Percentiles rank a stretch among this genome's conserved stretches.
Evolutionary conservation across 2,329 filamentous ascomycete species (phyloP).

Genomic region (Talaromyces albobiverticillius): DNA sequence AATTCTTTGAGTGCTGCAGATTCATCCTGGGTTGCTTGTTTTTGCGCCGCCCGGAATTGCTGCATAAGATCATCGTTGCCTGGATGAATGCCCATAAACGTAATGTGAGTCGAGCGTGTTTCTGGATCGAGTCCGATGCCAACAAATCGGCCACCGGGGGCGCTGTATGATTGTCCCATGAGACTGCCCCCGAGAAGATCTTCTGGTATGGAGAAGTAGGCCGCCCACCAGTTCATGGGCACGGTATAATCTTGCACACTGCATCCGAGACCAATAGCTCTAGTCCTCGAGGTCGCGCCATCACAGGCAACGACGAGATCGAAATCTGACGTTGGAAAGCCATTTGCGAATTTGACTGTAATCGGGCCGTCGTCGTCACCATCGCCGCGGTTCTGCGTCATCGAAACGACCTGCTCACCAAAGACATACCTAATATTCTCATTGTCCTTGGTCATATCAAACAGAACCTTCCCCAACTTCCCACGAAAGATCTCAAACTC

Average conservation of each 20-base stretch:
- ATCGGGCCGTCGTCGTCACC: slow-evolving; percentile 30
- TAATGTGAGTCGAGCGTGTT: slow-evolving; percentile 29
- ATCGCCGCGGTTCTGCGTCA: slow-evolving; percentile 25
- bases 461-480: slow-evolving; percentile 30
- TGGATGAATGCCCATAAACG: slow-evolving; percentile 37
- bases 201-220: slow-evolving; percentile 41
- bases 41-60: slow-evolving; percentile 41
- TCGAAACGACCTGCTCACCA: slow-evolving; percentile 35
- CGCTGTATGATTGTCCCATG: slow-evolving; percentile 36
- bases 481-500: slow-evolving; percentile 39
- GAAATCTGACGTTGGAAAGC: slow-evolving; percentile 34
- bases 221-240: slow-evolving; percentile 38
- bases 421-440: slow-evolving; percentile 39
- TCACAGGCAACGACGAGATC: slow-evolving; percentile 52
- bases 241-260: slow-evolving; percentile 38
- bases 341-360: slow-evolving; percentile 42
- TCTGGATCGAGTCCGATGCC: slow-evolving; percentile 31
- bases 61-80: slow-evolving; percentile 25
- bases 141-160: slow-evolving; percentile 38
- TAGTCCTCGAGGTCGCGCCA: slow-evolving; percentile 47
- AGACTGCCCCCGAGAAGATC: slow-evolving; percentile 39
- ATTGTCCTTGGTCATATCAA: slow-evolving; percentile 36
- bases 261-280: slow-evolving; percentile 44
- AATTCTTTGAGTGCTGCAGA: slow-evolving; percentile 31
- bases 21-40: slow-evolving; percentile 27